Evolutionary conservation across 2,329 filamentous ascomycete genomes (phyloP).

Genomic region (Trichoderma afroharzianum): DNA sequence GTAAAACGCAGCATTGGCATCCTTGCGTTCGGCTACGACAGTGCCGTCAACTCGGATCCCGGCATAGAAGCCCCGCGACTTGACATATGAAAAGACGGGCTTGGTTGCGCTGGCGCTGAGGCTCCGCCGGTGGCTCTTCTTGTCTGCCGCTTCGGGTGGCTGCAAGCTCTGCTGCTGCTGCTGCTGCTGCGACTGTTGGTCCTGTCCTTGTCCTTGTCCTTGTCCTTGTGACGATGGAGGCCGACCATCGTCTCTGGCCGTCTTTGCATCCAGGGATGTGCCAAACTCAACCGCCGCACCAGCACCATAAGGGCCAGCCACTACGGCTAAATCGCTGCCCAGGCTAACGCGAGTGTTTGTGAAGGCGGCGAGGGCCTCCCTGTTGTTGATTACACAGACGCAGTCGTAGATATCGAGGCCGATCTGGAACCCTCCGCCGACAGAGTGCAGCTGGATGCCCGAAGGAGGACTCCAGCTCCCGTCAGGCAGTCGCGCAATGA

Average conservation of each 20-base stretch:
- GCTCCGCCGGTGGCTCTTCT: constrained; percentile 30
- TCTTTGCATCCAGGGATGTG: constrained; percentile 23
- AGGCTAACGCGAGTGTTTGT: constrained; percentile 71
- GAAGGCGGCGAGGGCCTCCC: constrained; percentile 72
- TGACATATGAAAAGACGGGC: constrained; percentile 68
- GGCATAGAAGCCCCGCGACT: constrained; percentile 83
- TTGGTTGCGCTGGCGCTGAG: constrained; percentile 29
- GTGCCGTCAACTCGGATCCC: constrained; percentile 86
- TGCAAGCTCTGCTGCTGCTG: constrained; percentile 25
- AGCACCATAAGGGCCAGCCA: constrained; percentile 65
- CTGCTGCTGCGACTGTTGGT: not conserved
- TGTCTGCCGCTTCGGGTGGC: constrained; percentile 25
- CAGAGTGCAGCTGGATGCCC: constrained; percentile 76
- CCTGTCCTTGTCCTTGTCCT: not conserved
- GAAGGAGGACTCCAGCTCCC: constrained; percentile 76
- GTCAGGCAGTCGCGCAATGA: constrained; percentile 59
- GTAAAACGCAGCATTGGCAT: constrained; percentile 86
- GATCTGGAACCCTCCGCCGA: constrained; percentile 74
- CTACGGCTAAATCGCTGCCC: constrained; percentile 73
- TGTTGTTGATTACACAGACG: constrained; percentile 79
- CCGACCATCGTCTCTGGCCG: not conserved
- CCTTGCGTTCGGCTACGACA: constrained; percentile 77
- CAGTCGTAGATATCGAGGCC: constrained; percentile 88
- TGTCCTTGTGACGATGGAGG: not conserved
- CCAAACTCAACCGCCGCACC: constrained; percentile 68